These are phyloP conservation scores for Polygonum maritimum DNA, from an alignment of 148 eudicot species.

Conservation along the genomic window DNA sequence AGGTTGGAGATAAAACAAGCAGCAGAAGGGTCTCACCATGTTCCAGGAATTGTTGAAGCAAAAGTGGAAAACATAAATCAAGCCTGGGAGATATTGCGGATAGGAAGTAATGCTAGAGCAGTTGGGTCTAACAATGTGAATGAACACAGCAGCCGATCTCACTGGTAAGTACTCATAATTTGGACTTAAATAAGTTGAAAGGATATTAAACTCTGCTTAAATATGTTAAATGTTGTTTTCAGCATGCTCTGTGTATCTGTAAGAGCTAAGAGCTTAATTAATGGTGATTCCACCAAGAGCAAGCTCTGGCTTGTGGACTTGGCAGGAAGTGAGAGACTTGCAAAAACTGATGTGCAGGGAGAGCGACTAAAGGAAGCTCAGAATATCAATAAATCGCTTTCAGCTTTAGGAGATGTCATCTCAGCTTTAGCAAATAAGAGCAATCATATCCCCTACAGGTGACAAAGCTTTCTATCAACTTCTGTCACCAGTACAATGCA, in stretches of 20 bases:
- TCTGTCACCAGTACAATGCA: not conserved
- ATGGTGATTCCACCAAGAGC: constrained; percentile 91
- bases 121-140: constrained; percentile 96
- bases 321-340: constrained; percentile 97
- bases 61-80: constrained; percentile 57
- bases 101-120: constrained; percentile 84
- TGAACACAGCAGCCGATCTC: constrained; percentile 95
- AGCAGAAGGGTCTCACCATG: constrained; percentile 72
- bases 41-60: constrained; percentile 89
- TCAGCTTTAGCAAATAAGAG: constrained; percentile 86
- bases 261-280: constrained; percentile 67
- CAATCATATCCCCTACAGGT: constrained; percentile 92
- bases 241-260: constrained; percentile 85
- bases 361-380: constrained; percentile 95
- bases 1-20: constrained; percentile 93
- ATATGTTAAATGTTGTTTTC: not conserved
- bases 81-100: constrained; percentile 80
- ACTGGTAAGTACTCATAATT: constrained; percentile 41
- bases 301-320: constrained; percentile 97
- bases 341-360: constrained; percentile 82
- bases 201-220: not conserved
- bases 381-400: constrained; percentile 78
- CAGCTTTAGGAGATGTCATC: constrained; percentile 94
- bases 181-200: not conserved
- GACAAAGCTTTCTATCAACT: not conserved